Conservation (phyloP, 768 basidiomycete genomes). For the Thelephora aurantiotincta region DNA sequence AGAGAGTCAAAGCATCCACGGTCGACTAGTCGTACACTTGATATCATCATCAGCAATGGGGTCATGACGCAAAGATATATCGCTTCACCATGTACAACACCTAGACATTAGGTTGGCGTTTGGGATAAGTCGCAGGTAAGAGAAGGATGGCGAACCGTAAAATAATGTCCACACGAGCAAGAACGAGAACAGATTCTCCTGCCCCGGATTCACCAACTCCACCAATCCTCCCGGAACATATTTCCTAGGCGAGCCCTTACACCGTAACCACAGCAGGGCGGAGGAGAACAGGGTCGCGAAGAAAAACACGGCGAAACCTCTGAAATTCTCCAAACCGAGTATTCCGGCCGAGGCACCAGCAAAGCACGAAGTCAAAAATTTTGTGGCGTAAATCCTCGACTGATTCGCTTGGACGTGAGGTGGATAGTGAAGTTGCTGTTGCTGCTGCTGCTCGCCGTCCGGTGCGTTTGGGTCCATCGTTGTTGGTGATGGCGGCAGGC, state of each 20-base stretch:
- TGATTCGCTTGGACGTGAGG: conserved; percentile 57
- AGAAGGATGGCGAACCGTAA: conserved; percentile 46
- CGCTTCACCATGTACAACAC: conserved; percentile 31
- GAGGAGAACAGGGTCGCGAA: conserved; percentile 55
- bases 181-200: conserved; percentile 86
- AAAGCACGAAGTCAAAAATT: conserved; percentile 75
- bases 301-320: conserved; percentile 71
- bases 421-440: conserved; percentile 46
- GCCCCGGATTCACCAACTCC: conserved; percentile 71
- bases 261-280: conserved; percentile 57
- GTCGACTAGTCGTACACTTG: too few relatives aligned
- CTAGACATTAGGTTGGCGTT: conserved; percentile 12
- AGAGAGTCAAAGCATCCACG: too few relatives aligned
- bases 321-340: conserved; percentile 75
- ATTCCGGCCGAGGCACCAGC: conserved; percentile 82
- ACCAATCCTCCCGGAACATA: conserved; percentile 48
- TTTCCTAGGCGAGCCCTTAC: conserved; percentile 46
- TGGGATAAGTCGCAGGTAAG: not conserved
- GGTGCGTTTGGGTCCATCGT: conserved; percentile 28
- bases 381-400: conserved; percentile 42
- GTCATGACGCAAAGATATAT: too few relatives aligned
- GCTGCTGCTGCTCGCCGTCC: too few relatives aligned
- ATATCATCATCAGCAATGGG: too few relatives aligned
- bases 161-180: conserved; percentile 90
- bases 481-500: conserved; percentile 11